Evolutionary conservation across 768 basidiomycete genomes (phyloP), one percentile per base, ranked within the genome.

Genomic region (Hygrocybe coccinea): DNA sequence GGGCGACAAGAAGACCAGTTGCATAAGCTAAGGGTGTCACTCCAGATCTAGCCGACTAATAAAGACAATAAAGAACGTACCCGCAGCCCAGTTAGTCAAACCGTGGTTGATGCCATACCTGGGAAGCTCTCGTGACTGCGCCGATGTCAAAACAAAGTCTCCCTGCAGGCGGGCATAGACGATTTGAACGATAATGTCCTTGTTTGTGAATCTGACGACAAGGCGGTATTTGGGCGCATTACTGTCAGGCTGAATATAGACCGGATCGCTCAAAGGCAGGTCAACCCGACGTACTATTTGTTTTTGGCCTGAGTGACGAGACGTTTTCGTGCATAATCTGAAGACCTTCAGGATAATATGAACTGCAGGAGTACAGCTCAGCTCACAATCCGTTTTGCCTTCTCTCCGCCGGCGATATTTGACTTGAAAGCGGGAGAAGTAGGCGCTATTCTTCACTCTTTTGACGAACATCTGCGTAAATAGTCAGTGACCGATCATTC

Each of bases 131-230:
- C 78, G 80, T 50, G 97, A 97, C 62, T 80, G 84, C 57, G 97
- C 97, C 49, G 91, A 80, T 55, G 84, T 83, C 64, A 99, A 79
- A 64, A 98, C 83, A 66, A 95, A 90, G 75, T 99, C 97, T 60
- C 97, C 97, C 74, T 95, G 92, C 60, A 99, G 80, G 65, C 95
- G 97, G 62, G 97, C 95, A 69, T 97, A 98, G 73, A 93, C 82
- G 69, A 99, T 87, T 74, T 95, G 93, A 65, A 87, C 86, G 71
- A 97, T 92, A 74, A 97, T 84, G 67, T 97, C 85, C 77, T 82
- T 89, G 85, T 99, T 98, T 65, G 95, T 95, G 85, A 98, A 94
- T 64, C 97, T 92, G 70, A 99, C 97, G 60, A 98, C 97, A 50
- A 98, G 86, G 64, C 95, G 93, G 77, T 97, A 97, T 78, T 97